Evolutionary conservation across 2,329 filamentous ascomycete genomes (phyloP).

Genomic region (Phaeosphaeriaceae sp.): DNA sequence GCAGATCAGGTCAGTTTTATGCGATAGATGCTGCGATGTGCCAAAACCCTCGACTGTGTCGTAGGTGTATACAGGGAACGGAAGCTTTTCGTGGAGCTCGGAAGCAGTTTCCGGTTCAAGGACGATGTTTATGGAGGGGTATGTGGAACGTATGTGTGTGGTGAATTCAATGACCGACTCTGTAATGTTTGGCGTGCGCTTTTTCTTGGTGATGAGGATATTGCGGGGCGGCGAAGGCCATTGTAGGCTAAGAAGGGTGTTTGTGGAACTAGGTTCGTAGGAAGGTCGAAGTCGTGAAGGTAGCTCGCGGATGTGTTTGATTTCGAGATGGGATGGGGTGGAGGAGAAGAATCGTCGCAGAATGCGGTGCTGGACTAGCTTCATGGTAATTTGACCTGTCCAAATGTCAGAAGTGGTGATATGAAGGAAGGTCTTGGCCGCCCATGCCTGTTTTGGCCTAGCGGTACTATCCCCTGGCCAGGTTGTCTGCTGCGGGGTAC

Average conservation of each 20-base stretch:
- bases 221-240: constrained; percentile 74
- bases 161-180: constrained; percentile 64
- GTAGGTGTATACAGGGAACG: constrained; percentile 66
- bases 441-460: too few species aligned
- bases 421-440: too few species aligned
- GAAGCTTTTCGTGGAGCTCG: constrained; percentile 71
- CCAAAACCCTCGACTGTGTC: constrained; percentile 26
- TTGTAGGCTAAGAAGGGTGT: constrained; percentile 68
- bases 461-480: too few species aligned
- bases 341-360: constrained; percentile 39
- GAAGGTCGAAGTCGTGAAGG: constrained; percentile 42
- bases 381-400: constrained; percentile 16
- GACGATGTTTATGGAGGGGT: constrained; percentile 80
- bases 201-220: constrained; percentile 72
- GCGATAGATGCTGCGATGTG: constrained; percentile 60
- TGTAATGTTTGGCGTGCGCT: constrained; percentile 62
- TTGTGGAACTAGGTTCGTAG: constrained; percentile 60
- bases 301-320: constrained; percentile 41
- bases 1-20: constrained; percentile 85
- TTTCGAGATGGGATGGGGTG: constrained; percentile 23
- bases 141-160: constrained; percentile 76
- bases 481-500: too few species aligned
- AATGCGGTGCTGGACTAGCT: constrained; percentile 26
- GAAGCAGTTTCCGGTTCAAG: constrained; percentile 79
- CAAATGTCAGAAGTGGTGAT: background rate